phyloP scores from a whole-genome alignment of 2,329 filamentous ascomycete genomes.

The Microcyclospora tardicrescens region DNA sequence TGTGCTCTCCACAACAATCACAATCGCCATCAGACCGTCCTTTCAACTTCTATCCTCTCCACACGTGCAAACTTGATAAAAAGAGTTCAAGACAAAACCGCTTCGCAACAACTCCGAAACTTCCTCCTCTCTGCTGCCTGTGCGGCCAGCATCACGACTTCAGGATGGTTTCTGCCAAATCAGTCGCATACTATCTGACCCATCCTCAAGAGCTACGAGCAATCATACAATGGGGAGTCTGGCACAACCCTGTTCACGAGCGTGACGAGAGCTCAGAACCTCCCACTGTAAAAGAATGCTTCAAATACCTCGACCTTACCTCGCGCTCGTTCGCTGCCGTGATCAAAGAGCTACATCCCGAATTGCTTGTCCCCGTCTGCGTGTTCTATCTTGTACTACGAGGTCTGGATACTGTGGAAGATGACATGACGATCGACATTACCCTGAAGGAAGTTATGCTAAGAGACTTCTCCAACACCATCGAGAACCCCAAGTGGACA shows the following conservation, averaged over 20 bases:
- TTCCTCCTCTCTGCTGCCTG: neutral
- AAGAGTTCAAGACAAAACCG: too few species aligned
- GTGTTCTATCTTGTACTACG: conserved; percentile 90
- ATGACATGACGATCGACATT: conserved; percentile 86
- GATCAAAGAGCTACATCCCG: conserved; percentile 89
- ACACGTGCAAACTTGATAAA: too few species aligned
- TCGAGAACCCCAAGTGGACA: conserved; percentile 80
- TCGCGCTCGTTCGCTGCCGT: conserved; percentile 88
- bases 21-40: too few species aligned
- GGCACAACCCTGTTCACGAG: conserved; percentile 86
- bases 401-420: conserved; percentile 94
- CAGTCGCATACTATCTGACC: conserved; percentile 22
- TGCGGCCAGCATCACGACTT: too few species aligned
- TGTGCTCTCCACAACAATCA: too few species aligned
- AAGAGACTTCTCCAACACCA: conserved; percentile 63
- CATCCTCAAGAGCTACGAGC: conserved; percentile 24
- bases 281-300: conserved; percentile 65
- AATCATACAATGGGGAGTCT: conserved; percentile 52
- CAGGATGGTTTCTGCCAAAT: conserved; percentile 21
- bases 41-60: too few species aligned
- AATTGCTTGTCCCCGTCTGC: conserved; percentile 76
- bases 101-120: neutral
- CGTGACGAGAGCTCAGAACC: conserved; percentile 67
- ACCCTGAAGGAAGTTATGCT: conserved; percentile 75
- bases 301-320: conserved; percentile 71